These are phyloP conservation scores for Blastobotrys persicus DNA, from an alignment of 1,139 yeast species.

Conservation along the genomic window DNA sequence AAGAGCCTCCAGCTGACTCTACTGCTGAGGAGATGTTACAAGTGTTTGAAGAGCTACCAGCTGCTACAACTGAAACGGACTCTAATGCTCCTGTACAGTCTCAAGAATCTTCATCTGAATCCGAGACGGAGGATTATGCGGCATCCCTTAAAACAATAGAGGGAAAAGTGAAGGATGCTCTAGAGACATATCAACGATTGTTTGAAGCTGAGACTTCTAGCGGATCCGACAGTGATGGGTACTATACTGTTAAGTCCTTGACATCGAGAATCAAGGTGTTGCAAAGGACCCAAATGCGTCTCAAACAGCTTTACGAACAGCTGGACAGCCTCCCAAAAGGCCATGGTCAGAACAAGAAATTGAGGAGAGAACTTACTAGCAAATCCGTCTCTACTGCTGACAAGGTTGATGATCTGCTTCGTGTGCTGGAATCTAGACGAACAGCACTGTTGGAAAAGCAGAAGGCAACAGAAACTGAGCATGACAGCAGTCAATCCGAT, in stretches of 20 bases:
- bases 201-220: slow-evolving; percentile 20
- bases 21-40: no score
- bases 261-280: slow-evolving; percentile 28
- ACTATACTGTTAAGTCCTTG: slow-evolving; percentile 16
- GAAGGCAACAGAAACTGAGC: not conserved
- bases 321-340: slow-evolving; percentile 25
- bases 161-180: slow-evolving; percentile 20
- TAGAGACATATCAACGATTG: slow-evolving; percentile 26
- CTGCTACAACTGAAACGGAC: not conserved
- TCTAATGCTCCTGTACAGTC: not conserved
- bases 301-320: slow-evolving; percentile 27
- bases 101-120: not conserved
- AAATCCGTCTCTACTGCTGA: slow-evolving; percentile 27
- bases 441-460: slow-evolving; percentile 19
- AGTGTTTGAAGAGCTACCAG: no score
- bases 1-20: no score
- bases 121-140: slow-evolving; percentile 1
- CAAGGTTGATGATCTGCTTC: slow-evolving; percentile 27
- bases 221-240: slow-evolving; percentile 14
- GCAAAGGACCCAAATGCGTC: slow-evolving; percentile 26
- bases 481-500: not conserved
- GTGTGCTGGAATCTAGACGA: slow-evolving; percentile 22
- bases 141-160: slow-evolving; percentile 14
- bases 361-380: slow-evolving; percentile 27
- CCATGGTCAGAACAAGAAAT: slow-evolving; percentile 18